Conservation (phyloP, 148 eudicot genomes). For the Rhododendron ferrugineum region DNA sequence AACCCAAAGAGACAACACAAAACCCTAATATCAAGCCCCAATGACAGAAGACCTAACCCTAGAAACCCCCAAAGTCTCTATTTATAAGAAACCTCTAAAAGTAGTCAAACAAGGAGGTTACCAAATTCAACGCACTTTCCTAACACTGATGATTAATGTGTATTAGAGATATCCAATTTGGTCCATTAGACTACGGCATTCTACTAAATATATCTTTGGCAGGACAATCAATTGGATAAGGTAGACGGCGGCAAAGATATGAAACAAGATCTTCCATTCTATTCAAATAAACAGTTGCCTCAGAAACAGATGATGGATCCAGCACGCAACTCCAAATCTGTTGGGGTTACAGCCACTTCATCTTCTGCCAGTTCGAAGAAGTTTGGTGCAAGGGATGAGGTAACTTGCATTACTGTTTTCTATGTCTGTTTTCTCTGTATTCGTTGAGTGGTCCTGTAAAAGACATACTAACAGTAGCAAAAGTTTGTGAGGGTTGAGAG, state of each 20-base stretch:
- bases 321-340: constrained; percentile 19
- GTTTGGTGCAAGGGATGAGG: constrained; percentile 56
- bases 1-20: too few species aligned
- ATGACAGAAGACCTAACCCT: too few species aligned
- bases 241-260: constrained; percentile 30
- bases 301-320: constrained; percentile 28
- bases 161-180: neutral
- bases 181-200: neutral
- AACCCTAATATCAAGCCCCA: too few species aligned
- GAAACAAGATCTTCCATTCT: constrained; percentile 26
- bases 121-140: too few species aligned
- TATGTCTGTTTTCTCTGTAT: neutral
- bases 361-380: constrained; percentile 29
- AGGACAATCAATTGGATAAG: constrained; percentile 23
- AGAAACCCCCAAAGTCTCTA: too few species aligned
- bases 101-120: too few species aligned
- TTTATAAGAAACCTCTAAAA: too few species aligned
- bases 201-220: constrained; percentile 21
- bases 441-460: neutral
- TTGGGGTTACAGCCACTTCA: constrained; percentile 24
- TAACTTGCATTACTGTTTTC: constrained; percentile 13
- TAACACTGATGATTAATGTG: neutral
- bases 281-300: constrained; percentile 15
- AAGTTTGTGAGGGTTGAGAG: neutral
- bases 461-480: neutral